phyloP scores from a whole-genome alignment of 2,329 filamentous ascomycete genomes.

The Ophiocordyceps camponoti-leonardi region DNA sequence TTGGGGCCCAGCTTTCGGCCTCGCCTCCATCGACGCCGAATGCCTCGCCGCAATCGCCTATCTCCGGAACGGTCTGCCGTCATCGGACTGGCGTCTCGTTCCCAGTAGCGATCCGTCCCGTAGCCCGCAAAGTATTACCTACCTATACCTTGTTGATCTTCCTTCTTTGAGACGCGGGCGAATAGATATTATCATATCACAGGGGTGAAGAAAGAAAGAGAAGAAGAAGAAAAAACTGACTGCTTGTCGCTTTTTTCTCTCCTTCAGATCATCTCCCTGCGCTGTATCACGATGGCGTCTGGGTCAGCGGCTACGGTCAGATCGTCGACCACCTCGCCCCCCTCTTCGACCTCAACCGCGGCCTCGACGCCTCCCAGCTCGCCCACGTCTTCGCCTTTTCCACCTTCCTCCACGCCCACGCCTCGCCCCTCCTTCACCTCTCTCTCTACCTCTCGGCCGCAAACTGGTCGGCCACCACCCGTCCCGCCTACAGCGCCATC shows the following conservation, averaged over 20 bases:
- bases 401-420: conserved; percentile 57
- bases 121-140: conserved; percentile 36
- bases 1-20: conserved; percentile 76
- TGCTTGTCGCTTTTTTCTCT: no score
- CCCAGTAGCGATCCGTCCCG: conserved; percentile 56
- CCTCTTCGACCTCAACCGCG: conserved; percentile 19
- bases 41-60: conserved; percentile 74
- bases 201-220: no score
- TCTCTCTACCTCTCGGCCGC: conserved; percentile 79
- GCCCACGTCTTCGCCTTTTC: conserved; percentile 36
- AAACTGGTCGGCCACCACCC: conserved; percentile 65
- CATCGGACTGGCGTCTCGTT: conserved; percentile 49
- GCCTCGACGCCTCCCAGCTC: conserved; percentile 19
- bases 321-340: conserved; percentile 40
- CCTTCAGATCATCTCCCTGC: conserved; percentile 40
- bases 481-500: conserved; percentile 63
- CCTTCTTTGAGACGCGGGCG: no score
- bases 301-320: conserved; percentile 41
- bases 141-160: no score
- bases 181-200: no score
- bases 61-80: conserved; percentile 42
- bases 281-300: conserved; percentile 31
- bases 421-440: conserved; percentile 65
- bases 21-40: conserved; percentile 82
- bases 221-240: no score